Conservation (phyloP, 345 rosid species). For the Eucalyptus erythrocorys region DNA sequence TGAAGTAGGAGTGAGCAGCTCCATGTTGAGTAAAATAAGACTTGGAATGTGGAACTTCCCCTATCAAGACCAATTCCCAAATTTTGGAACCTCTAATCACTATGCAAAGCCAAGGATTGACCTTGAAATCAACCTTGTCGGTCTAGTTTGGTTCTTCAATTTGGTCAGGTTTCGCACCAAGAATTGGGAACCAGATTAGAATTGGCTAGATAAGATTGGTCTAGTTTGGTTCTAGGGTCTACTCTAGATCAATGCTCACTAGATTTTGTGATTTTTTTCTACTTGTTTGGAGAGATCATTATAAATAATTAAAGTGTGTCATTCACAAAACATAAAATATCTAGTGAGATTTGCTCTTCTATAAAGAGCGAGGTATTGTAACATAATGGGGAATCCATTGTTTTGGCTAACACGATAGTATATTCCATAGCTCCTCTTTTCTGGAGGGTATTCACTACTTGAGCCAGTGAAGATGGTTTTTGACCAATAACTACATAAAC, state of each 20-base stretch:
- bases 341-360: neutral
- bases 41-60: neutral
- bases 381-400: no score
- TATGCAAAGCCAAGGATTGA: neutral
- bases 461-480: no score
- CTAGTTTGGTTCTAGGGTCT: rapidly evolving
- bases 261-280: neutral
- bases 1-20: neutral
- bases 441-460: no score
- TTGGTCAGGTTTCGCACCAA: neutral
- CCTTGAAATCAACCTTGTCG: neutral
- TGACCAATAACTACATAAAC: neutral
- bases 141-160: neutral
- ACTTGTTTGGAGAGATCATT: neutral
- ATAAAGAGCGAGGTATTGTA: neutral
- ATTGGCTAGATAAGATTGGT: rapidly evolving
- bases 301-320: neutral
- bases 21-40: neutral
- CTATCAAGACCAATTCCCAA: rapidly evolving
- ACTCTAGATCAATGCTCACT: neutral
- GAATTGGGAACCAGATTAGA: neutral
- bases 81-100: neutral
- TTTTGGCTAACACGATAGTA: no score
- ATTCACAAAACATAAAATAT: neutral
- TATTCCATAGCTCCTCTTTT: no score